A percentile compares a stretch with the other conserved stretches of the same genome.
phyloP scores from a whole-genome alignment of 768 basidiomycete genomes.

The Gelatoporia subvermispora region DNA sequence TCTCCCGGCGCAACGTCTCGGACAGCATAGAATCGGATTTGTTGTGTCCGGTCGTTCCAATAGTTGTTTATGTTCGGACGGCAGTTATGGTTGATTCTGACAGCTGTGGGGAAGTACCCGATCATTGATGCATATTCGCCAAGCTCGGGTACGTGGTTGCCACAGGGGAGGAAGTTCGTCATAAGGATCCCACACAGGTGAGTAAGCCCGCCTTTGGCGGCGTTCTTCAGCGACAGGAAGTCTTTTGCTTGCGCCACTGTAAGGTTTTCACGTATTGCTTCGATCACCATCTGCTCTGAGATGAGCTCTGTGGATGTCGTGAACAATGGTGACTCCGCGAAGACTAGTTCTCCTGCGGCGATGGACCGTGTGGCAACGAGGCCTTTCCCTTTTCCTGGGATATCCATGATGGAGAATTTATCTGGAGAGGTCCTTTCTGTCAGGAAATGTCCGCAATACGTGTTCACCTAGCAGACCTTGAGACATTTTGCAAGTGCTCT shows the following conservation, averaged over 20 bases:
- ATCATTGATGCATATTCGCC: background rate
- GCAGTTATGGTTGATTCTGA: slow-evolving; percentile 24
- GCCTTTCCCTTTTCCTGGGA: slow-evolving; percentile 19
- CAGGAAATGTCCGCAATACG: no score
- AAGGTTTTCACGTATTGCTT: slow-evolving; percentile 7
- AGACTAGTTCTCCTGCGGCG: slow-evolving; percentile 15
- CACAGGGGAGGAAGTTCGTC: slow-evolving; percentile 22
- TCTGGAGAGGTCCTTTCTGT: no score
- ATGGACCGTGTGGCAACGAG: slow-evolving; percentile 22
- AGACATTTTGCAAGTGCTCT: no score
- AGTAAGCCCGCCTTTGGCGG: slow-evolving; percentile 3
- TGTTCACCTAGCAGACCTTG: no score
- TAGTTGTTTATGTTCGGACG: slow-evolving; percentile 21
- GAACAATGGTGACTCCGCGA: slow-evolving; percentile 23
- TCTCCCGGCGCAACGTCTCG: slow-evolving; percentile 22
- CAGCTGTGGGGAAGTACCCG: slow-evolving; percentile 18
- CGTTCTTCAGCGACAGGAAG: slow-evolving; percentile 17
- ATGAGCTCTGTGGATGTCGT: slow-evolving; percentile 2
- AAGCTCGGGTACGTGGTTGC: background rate
- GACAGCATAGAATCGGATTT: slow-evolving; percentile 23
- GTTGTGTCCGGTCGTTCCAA: slow-evolving; percentile 14
- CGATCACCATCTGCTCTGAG: slow-evolving; percentile 1
- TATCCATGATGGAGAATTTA: background rate
- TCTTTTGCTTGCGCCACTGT: slow-evolving; percentile 13
- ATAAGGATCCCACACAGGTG: slow-evolving; percentile 19